Evolutionary conservation across 139 green algal genomes (phyloP).

Genomic region (Coccomyxa sp.): DNA sequence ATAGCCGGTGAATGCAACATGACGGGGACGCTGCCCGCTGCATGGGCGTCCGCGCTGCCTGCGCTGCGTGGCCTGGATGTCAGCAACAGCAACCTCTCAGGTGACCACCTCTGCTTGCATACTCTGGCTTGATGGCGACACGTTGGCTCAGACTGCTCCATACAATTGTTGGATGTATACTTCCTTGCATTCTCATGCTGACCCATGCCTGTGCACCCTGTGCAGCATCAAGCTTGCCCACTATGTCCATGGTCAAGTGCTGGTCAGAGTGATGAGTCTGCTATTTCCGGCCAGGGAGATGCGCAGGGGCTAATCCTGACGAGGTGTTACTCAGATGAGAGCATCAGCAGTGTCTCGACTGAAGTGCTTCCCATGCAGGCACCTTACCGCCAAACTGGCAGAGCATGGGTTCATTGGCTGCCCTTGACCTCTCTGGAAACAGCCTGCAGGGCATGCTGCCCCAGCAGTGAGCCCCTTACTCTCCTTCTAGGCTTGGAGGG

Average conservation of each 20-base stretch:
- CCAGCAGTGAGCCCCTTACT: not conserved
- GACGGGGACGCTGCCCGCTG: not conserved
- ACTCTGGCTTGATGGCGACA: no score
- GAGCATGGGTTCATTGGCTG: not conserved
- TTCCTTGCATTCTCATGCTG: no score
- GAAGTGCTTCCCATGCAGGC: not conserved
- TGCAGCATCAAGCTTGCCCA: no score
- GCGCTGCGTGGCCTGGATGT: not conserved
- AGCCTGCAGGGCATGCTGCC: not conserved
- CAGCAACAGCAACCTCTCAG: not conserved
- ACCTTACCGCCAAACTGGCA: not conserved
- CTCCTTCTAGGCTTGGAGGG: no score
- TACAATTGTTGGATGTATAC: no score
- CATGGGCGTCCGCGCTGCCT: not conserved
- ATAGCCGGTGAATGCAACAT: conserved; percentile 1
- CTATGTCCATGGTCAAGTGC: no score
- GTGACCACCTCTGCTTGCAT: not conserved
- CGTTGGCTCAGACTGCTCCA: no score
- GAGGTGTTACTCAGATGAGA: not conserved
- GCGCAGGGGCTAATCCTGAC: no score
- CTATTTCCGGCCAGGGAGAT: no score
- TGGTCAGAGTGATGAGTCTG: no score
- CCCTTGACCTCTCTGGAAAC: not conserved
- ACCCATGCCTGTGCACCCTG: no score
- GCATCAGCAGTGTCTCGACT: not conserved